Base-by-base conservation (phyloP, 768 basidiomycete species). In the Lyophyllum shimeji region DNA sequence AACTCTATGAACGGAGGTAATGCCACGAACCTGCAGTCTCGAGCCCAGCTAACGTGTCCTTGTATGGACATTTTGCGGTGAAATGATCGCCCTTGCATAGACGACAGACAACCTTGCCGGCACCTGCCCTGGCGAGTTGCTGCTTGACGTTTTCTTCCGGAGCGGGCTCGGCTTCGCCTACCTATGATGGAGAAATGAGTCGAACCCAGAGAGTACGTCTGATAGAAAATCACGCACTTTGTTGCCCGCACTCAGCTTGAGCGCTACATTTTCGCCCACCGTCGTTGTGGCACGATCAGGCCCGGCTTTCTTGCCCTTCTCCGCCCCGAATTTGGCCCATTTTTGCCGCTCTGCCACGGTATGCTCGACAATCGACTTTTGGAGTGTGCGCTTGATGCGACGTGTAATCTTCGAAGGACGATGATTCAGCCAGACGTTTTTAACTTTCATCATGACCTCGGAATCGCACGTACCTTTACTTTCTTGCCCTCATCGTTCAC, bases 61-160 rank as follows among this genome's bases (percentile, higher is more conserved):
- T 97, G 82, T 95, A 95, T 6, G 97, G 97, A 81, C 97, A 98
- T 72, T 95, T 95, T 60, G 95, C 90, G 13, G 97, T 99, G 73
- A 95, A 98, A 76, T 98, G 97, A 60, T 90, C 90, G 50, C 96
- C 97, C 69, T 96, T 93, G 77, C 97, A 98, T 53, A 97, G 76
- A 60, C 97, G 83, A 81, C 97, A 99, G 43, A 81, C 73, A 60
- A 99, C 91, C 68, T 94, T 94, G 67, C 93, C 93, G 20, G 85
- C 86, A 57, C 93, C 93, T 1, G 86, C 83, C 52, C 84, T 84
- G 15, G 80, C 81, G 50, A 90, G 82, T 58, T 83, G 84, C 11
- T 69, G 73, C 71, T 93, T 93, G 61, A 86, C 68, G 44, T 75
- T 69, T 55, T 89, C 84, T 64, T 89, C 89, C 11, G 81, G 79